Base-by-base conservation (phyloP, 2,329 filamentous ascomycete genomes). In the Knoxdaviesia capensis region DNA sequence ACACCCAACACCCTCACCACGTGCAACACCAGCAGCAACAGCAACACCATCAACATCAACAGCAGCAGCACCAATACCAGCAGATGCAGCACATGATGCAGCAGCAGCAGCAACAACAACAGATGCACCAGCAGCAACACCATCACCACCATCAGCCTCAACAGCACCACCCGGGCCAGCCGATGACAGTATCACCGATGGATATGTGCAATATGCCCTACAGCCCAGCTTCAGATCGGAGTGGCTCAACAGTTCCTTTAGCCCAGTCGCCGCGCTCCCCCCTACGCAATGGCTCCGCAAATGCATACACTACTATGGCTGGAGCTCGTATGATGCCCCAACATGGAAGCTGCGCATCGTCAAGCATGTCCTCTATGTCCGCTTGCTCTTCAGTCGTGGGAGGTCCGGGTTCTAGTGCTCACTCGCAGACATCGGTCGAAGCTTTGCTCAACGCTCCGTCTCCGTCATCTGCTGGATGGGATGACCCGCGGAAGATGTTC, bases 371-470 rank as follows among this genome's bases (percentile, higher is more conserved):
- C 20, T 20, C 20, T 20, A 20, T 20, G 20, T 20, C 20, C 20
- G 20, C 20, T 20, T 20, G 20, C 20, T 20, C 20, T 20, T 20
- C 20, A 20, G 20, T 20, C 20, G 3, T 20, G 20, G 20, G 20
- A 20, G 20, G 20, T 20, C 20, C 20, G 20, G 20, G 38, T 9
- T 20, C 35, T 37, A 38, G 35, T n/a, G 29, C 40, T 5, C 35
- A 37, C 7, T 37, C 39, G 33, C 43, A 44, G 33, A 41, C 44
- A 2, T 42, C 44, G 1, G 44, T 45, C 9, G 36, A 37, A 7
- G 35, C 44, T 7, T 39, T 45, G n/a, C 41, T 45, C n/a, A 45
- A 45, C 44, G 30, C 36, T 29, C 41, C 44, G 1, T 45, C 44
- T 30, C 41, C 44, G 4, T 41, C 41, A 34, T 39, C 41, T 31